Evolutionary conservation across 345 rosid genomes (phyloP), one percentile per base, ranked within the genome.

Genomic region (Pistacia vera): DNA sequence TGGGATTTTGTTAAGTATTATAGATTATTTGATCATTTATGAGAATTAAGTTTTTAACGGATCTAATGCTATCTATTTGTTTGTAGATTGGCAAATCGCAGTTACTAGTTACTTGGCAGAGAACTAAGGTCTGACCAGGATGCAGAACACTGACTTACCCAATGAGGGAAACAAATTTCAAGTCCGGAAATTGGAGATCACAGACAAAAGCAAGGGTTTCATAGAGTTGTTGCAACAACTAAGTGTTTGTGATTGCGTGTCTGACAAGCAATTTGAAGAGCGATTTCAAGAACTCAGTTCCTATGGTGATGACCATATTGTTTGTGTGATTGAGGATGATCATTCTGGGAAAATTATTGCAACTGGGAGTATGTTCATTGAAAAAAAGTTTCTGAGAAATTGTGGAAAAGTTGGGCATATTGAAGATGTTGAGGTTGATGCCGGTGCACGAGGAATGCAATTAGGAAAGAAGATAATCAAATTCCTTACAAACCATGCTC

Each of bases 371-470:
- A 83, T 88, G 51, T 83, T 95, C 72, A 79, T 95, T 11, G 99
- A 95, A 88, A 93, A 88, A 85, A 95, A 93, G 87, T 93, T 95
- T 70, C 2, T 92, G 55, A 91, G 99, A 75, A 90, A 81, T n/a
- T 93, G 99, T 30, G 95, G 97, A 11, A 92, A 93, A 82, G 93
- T 68, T 28, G 99, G 97, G 72, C 98, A 93, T 66, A 90, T 96
- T 6, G 95, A 96, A 79, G 99, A 93, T 79, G 89, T 92, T 7
- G 97, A 92, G 61, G 95, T 96, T 44, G 95, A 92, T 74, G 78
- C 84, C 5, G 70, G 30, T 51, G 89, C 86, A 12, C 87, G 97
- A 51, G 97, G 95, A 73, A 73, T 75, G 82, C 91, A 86, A 0
- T 65, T 93, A 56, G 97, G 97, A 70, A 93, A 90, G 90, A 86